Evolutionary conservation across 441 rosid genomes (phyloP).

Genomic region (Euphorbia celastroides): DNA sequence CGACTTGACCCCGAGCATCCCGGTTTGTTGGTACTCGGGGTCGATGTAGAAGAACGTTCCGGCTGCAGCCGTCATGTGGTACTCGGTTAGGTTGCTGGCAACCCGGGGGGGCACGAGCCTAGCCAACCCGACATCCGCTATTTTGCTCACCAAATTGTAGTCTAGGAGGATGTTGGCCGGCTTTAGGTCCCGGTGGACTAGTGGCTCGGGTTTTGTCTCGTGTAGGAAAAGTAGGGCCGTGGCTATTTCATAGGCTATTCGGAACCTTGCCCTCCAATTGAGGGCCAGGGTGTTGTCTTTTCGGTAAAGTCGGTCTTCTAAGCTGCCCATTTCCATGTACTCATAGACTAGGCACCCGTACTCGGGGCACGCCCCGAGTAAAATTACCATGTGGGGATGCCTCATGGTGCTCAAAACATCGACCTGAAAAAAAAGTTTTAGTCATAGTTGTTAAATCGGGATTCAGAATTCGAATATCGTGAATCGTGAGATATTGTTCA

Average conservation of each 20-base stretch:
- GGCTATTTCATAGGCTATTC: slow-evolving; percentile 64
- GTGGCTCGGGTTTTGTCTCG: slow-evolving; percentile 58
- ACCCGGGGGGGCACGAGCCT: slow-evolving; percentile 51
- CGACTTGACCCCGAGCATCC: slow-evolving; percentile 70
- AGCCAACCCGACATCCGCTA: slow-evolving; percentile 68
- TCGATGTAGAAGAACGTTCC: slow-evolving; percentile 90
- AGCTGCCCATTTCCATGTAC: slow-evolving; percentile 74
- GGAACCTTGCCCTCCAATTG: slow-evolving; percentile 59
- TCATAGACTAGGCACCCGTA: slow-evolving; percentile 77
- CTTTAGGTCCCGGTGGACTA: slow-evolving; percentile 80
- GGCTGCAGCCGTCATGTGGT: slow-evolving; percentile 62
- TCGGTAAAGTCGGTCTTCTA: slow-evolving; percentile 72
- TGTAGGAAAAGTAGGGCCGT: slow-evolving; percentile 72
- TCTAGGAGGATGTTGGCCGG: slow-evolving; percentile 77
- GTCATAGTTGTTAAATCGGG: no score
- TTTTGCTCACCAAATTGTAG: slow-evolving; percentile 47
- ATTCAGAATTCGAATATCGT: no score
- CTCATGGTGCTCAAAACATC: slow-evolving; percentile 68
- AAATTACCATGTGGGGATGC: slow-evolving; percentile 76
- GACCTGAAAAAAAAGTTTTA: no score
- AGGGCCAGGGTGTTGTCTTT: slow-evolving; percentile 49
- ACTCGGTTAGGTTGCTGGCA: slow-evolving; percentile 37
- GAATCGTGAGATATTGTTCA: no score
- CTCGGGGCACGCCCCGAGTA: slow-evolving; percentile 84
- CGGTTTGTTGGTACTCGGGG: no score